Evolutionary conservation across 169 alveolate species (phyloP).

Genomic region (Cyclospora cayetanensis): DNA sequence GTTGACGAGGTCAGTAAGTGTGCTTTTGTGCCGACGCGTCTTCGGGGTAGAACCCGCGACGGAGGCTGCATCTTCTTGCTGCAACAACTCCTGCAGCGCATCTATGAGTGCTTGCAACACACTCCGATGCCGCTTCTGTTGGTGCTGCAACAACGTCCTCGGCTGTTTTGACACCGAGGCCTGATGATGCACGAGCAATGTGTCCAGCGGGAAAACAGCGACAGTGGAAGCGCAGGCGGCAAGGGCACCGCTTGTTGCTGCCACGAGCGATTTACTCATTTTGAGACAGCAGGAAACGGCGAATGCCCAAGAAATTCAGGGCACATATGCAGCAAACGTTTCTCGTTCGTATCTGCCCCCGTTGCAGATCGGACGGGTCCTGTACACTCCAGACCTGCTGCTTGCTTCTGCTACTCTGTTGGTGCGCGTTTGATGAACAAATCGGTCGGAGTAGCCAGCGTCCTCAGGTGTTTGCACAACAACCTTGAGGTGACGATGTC

Average conservation of each 20-base stretch:
- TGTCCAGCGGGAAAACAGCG: not conserved
- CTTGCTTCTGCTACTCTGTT: too few relatives aligned
- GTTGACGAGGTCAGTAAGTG: not conserved
- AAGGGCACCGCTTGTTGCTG: not conserved
- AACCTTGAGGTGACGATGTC: too few relatives aligned
- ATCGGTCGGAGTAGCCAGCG: too few relatives aligned
- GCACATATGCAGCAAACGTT: too few relatives aligned
- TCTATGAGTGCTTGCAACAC: not conserved
- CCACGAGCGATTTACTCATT: not conserved
- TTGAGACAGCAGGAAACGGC: not conserved
- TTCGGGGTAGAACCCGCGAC: not conserved
- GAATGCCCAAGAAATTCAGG: too few relatives aligned
- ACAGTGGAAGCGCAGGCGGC: not conserved
- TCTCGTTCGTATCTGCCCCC: too few relatives aligned
- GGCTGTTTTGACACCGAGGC: not conserved
- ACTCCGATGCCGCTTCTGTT: not conserved
- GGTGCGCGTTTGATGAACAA: too few relatives aligned
- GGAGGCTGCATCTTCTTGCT: not conserved
- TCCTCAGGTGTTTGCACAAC: too few relatives aligned
- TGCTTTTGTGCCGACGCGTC: not conserved
- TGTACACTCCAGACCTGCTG: too few relatives aligned
- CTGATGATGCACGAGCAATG: not conserved
- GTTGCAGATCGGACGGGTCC: too few relatives aligned
- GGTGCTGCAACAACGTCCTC: not conserved
- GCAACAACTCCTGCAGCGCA: conserved; percentile 2